Conservation (phyloP, 176 grass and related monocot genomes). For the Ampelocalamus luodianensis region DNA sequence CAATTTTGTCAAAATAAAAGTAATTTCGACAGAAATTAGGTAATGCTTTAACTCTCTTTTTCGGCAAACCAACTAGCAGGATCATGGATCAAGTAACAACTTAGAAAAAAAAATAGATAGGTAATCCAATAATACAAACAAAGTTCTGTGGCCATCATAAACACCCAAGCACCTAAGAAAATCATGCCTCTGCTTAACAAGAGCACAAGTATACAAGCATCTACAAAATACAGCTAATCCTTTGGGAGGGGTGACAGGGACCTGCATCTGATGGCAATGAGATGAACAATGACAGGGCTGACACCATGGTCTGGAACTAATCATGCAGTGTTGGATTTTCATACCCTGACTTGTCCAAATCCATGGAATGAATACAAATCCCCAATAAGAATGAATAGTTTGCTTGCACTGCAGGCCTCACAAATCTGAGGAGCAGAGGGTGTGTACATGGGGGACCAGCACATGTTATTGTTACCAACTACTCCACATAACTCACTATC, state of each 20-base stretch:
- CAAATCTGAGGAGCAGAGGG: slow-evolving; percentile 42
- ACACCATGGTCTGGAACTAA: slow-evolving; percentile 60
- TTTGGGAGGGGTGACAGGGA: slow-evolving; percentile 40
- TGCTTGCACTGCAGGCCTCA: slow-evolving; percentile 42
- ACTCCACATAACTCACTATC: slow-evolving; percentile 55
- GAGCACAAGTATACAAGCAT: slow-evolving; percentile 37
- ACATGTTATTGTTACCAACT: slow-evolving; percentile 59
- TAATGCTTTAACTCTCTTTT: background rate
- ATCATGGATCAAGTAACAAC: slow-evolving; percentile 4
- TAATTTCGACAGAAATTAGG: background rate
- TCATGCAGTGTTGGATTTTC: slow-evolving; percentile 59
- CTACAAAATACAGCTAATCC: slow-evolving; percentile 59
- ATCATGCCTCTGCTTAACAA: slow-evolving; percentile 38
- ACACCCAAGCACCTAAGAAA: slow-evolving; percentile 26
- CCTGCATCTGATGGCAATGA: slow-evolving; percentile 54
- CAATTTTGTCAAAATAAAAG: background rate
- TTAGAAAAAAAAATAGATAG: background rate
- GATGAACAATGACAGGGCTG: slow-evolving; percentile 62
- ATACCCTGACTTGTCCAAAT: slow-evolving; percentile 53
- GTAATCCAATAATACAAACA: slow-evolving; percentile 21
- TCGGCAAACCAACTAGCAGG: background rate
- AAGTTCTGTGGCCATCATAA: background rate
- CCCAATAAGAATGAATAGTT: slow-evolving; percentile 45
- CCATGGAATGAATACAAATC: slow-evolving; percentile 46
- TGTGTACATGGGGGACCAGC: slow-evolving; percentile 12